phyloP scores from a whole-genome alignment of 1,139 yeast genomes.

The Wickerhamomyces sp. region DNA sequence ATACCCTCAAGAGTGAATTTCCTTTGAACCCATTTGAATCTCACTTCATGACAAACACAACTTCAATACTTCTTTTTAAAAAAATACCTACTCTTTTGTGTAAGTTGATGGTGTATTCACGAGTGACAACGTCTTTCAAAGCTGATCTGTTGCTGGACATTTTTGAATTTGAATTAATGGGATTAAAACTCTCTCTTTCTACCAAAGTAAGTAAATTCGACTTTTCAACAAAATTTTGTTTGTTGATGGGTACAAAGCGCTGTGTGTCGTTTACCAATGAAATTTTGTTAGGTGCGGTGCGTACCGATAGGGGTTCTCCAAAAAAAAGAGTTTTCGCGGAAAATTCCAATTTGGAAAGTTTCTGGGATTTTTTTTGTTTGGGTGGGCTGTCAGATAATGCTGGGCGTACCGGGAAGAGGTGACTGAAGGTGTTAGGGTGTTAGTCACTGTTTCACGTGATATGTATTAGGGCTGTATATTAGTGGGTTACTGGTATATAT shows the following conservation, averaged over 20 bases:
- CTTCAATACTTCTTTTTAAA: no score
- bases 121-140: slow-evolving; percentile 98
- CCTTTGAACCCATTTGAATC: no score
- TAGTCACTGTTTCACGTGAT: neutral
- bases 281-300: neutral
- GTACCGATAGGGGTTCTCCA: neutral
- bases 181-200: neutral
- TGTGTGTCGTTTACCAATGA: neutral
- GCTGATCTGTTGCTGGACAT: slow-evolving; percentile 71
- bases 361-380: neutral
- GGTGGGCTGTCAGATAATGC: neutral
- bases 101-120: slow-evolving; percentile 99
- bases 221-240: neutral
- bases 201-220: neutral
- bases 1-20: no score
- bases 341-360: neutral
- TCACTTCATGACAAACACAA: no score
- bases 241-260: neutral
- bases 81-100: slow-evolving; percentile 89
- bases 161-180: slow-evolving; percentile 12
- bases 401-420: neutral
- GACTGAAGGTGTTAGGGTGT: neutral
- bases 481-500: neutral
- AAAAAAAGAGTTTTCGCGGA: neutral
- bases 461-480: neutral